Percentiles rank a stretch among this genome's conserved stretches.
Conservation (phyloP, 176 grass and related monocot genomes). For the Tillandsia fasciculata region DNA sequence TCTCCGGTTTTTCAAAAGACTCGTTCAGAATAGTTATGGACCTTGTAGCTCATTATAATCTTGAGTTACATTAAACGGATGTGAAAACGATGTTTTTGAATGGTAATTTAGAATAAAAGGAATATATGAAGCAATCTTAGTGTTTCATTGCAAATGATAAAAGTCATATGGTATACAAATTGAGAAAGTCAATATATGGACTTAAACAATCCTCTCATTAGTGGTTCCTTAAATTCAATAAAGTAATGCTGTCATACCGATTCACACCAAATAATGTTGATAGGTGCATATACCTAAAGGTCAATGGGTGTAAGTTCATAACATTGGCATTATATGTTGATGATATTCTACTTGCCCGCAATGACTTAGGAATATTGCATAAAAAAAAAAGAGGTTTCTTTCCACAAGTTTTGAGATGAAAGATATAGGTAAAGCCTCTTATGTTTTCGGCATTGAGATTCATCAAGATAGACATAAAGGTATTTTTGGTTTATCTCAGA, state of each 20-base stretch:
- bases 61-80: neutral
- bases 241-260: neutral
- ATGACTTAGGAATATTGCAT: neutral
- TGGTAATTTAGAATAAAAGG: neutral
- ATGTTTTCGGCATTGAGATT: slow-evolving; percentile 6
- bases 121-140: neutral
- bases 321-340: slow-evolving; percentile 17
- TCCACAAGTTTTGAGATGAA: slow-evolving; percentile 14
- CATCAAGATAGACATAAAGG: neutral
- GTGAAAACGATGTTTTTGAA: neutral
- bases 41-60: neutral
- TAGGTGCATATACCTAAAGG: slow-evolving; percentile 11
- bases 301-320: slow-evolving; percentile 14
- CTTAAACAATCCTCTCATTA: neutral
- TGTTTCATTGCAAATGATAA: neutral
- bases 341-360: neutral
- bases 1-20: neutral
- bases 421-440: slow-evolving; percentile 11
- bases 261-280: slow-evolving; percentile 13
- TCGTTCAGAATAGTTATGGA: neutral
- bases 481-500: neutral
- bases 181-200: neutral
- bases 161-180: neutral
- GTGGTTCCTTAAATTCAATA: slow-evolving; percentile 2
- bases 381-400: neutral